phyloP scores from a whole-genome alignment of 2,329 filamentous ascomycete species.

The Davidsoniella eucalypti region DNA sequence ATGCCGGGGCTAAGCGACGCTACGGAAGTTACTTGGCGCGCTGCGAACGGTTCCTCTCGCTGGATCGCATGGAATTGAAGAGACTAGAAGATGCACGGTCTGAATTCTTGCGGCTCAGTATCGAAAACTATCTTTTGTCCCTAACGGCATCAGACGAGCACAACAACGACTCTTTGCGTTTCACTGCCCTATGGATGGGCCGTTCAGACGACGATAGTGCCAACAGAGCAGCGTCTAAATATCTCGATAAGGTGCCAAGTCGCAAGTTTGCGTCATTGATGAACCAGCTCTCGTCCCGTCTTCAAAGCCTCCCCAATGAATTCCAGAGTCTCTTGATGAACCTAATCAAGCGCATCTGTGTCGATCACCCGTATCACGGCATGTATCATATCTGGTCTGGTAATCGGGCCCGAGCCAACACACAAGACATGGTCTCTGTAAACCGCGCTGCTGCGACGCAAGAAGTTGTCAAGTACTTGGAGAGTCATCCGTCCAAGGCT shows the following conservation, averaged over 20 bases:
- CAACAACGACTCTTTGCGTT: slow-evolving; percentile 78
- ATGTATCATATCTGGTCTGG: slow-evolving; percentile 94
- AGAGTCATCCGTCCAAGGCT: slow-evolving; percentile 31
- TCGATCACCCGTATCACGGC: slow-evolving; percentile 87
- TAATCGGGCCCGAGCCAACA: slow-evolving; percentile 49
- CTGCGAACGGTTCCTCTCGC: slow-evolving; percentile 74
- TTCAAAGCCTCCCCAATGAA: slow-evolving; percentile 49
- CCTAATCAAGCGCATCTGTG: slow-evolving; percentile 69
- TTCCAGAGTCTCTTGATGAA: slow-evolving; percentile 65
- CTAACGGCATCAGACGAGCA: slow-evolving; percentile 74
- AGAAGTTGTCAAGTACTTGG: slow-evolving; percentile 46
- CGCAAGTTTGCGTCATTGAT: slow-evolving; percentile 84
- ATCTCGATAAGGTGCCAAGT: slow-evolving; percentile 62
- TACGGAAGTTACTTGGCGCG: slow-evolving; percentile 48
- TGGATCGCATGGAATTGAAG: slow-evolving; percentile 76
- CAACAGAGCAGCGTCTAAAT: slow-evolving; percentile 56
- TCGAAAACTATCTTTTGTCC: slow-evolving; percentile 85
- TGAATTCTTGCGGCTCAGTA: slow-evolving; percentile 69
- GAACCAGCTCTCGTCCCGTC: slow-evolving; percentile 90
- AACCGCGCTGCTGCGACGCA: slow-evolving; percentile 60
- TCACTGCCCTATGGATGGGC: slow-evolving; percentile 88
- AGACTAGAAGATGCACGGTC: slow-evolving; percentile 60
- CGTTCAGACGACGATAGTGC: slow-evolving; percentile 59
- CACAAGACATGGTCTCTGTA: slow-evolving; percentile 56
- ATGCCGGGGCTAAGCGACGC: slow-evolving; percentile 34